These are phyloP conservation scores for Amaranthus tricolor DNA, from an alignment of 179 eudicot genomes.

Conservation along the genomic window DNA sequence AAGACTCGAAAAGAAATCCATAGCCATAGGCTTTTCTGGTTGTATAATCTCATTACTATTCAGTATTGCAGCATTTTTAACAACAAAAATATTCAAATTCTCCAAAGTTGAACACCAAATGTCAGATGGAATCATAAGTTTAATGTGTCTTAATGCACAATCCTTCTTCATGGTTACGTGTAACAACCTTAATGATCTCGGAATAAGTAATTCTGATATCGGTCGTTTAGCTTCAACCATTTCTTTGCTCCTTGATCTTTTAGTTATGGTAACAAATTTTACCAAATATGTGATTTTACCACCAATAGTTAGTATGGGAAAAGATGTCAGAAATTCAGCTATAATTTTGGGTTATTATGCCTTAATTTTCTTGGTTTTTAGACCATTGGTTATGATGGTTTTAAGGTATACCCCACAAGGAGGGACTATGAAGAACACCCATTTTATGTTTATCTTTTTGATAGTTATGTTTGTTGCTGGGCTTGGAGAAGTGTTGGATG, in stretches of 20 bases:
- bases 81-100: not conserved
- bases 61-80: not conserved
- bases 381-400: conserved; percentile 12
- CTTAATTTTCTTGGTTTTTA: not conserved
- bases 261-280: not conserved
- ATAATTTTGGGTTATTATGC: not conserved
- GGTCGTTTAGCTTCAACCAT: conserved; percentile 23
- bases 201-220: conserved; percentile 21
- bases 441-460: conserved; percentile 11
- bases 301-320: not conserved
- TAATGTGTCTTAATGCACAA: conserved; percentile 11
- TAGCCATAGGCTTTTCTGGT: conserved; percentile 8
- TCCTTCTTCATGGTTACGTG: conserved; percentile 27
- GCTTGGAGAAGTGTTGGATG: conserved; percentile 8
- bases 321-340: not conserved
- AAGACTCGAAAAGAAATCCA: conserved; percentile 8
- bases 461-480: not conserved
- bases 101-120: not conserved
- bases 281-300: not conserved
- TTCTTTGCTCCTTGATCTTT: conserved; percentile 8
- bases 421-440: not conserved
- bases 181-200: conserved; percentile 26
- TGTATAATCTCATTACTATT: not conserved
- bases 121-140: not conserved
- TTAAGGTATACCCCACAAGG: conserved; percentile 1